phyloP scores from a whole-genome alignment of 2,329 filamentous ascomycete genomes.

The Rutstroemia sp. region DNA sequence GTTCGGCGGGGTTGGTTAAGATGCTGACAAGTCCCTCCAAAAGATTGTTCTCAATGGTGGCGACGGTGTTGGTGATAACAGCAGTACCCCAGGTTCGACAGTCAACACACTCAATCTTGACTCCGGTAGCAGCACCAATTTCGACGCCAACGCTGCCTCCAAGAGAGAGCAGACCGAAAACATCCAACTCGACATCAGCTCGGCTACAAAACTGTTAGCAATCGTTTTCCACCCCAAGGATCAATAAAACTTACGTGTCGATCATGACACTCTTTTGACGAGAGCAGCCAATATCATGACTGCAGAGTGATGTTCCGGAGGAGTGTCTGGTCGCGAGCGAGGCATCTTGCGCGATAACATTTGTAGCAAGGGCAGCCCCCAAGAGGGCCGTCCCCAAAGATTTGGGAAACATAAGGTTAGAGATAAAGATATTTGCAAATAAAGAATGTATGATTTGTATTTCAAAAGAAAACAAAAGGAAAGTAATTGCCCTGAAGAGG shows the following conservation, averaged over 20 bases:
- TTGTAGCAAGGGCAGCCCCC: slow-evolving; percentile 7
- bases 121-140: slow-evolving; percentile 3
- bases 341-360: neutral
- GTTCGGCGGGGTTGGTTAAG: slow-evolving; percentile 15
- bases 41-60: slow-evolving; percentile 7
- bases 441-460: neutral
- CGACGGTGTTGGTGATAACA: slow-evolving; percentile 17
- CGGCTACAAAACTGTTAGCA: slow-evolving; percentile 10
- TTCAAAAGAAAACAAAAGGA: neutral
- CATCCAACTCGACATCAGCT: neutral
- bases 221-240: too few species aligned
- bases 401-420: slow-evolving; percentile 2
- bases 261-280: slow-evolving; percentile 16
- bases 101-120: slow-evolving; percentile 16
- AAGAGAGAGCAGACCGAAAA: neutral
- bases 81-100: slow-evolving; percentile 22
- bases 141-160: neutral
- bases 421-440: neutral
- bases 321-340: neutral
- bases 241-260: slow-evolving; percentile 13
- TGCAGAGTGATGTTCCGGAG: neutral
- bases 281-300: slow-evolving; percentile 6
- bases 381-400: slow-evolving; percentile 7
- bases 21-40: slow-evolving; percentile 14
- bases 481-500: slow-evolving; percentile 5